Evolutionary conservation across 768 basidiomycete species (phyloP).

Genomic region (Leccinellum rugosiceps): DNA sequence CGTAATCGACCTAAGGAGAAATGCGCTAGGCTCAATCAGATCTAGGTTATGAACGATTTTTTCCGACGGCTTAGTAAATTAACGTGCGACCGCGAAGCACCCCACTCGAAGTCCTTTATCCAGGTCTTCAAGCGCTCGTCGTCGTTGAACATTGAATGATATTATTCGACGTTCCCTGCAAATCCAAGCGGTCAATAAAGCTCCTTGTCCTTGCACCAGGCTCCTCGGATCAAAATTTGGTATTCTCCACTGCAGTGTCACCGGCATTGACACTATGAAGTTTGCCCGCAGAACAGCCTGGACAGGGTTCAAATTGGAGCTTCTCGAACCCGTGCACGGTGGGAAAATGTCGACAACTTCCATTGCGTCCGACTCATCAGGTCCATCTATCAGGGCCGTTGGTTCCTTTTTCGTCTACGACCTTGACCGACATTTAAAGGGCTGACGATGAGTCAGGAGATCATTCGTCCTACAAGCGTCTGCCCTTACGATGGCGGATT

Average conservation of each 20-base stretch:
- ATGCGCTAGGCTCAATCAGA: not conserved
- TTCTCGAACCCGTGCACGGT: not conserved
- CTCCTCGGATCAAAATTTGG: not conserved
- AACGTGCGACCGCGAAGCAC: not conserved
- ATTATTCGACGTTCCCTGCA: not conserved
- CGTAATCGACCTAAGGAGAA: not conserved
- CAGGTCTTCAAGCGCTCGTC: not conserved
- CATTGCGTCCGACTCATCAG: conserved; percentile 17
- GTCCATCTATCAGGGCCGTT: conserved; percentile 5
- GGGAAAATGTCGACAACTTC: not conserved
- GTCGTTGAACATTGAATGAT: not conserved
- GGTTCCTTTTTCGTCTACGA: conserved; percentile 8
- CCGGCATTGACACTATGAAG: not conserved
- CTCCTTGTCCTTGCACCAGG: not conserved
- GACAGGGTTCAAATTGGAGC: not conserved
- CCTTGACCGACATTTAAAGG: not conserved
- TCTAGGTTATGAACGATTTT: no score
- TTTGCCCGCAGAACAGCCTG: no score
- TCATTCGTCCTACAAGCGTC: not conserved
- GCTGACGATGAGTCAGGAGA: not conserved
- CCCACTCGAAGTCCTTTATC: not conserved
- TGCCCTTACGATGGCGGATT: conserved; percentile 13
- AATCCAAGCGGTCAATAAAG: not conserved
- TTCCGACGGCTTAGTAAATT: not conserved
- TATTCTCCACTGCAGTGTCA: not conserved